These are phyloP conservation scores for Verticillium nonalfalfae DNA, from an alignment of 2,329 filamentous ascomycete species.

Conservation along the genomic window DNA sequence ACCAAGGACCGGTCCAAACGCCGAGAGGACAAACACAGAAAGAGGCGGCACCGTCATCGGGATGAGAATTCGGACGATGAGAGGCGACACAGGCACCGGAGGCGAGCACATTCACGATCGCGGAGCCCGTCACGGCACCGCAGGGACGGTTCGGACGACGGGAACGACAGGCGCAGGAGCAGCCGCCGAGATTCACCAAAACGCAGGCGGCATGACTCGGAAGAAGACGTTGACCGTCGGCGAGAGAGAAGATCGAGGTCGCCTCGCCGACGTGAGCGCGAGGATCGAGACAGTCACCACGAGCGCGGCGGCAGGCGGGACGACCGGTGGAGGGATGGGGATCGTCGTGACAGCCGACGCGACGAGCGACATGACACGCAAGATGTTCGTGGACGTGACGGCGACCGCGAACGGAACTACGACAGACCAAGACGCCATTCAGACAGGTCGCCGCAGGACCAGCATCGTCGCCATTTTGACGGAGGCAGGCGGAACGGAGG, in stretches of 20 bases:
- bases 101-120: conserved; percentile 40
- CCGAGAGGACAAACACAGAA: conserved; percentile 33
- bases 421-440: conserved; percentile 7
- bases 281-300: conserved; percentile 1
- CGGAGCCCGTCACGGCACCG: conserved; percentile 29
- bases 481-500: conserved; percentile 13
- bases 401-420: conserved; percentile 2
- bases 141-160: conserved; percentile 19
- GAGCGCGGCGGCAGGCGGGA: conserved; percentile 4
- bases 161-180: conserved; percentile 16
- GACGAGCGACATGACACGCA: conserved; percentile 18
- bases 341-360: conserved; percentile 8
- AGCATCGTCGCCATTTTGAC: conserved; percentile 8
- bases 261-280: conserved; percentile 8
- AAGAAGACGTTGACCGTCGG: conserved; percentile 12
- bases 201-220: conserved; percentile 9
- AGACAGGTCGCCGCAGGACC: conserved; percentile 10
- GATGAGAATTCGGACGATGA: conserved; percentile 34
- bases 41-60: conserved; percentile 37
- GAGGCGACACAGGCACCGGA: conserved; percentile 29
- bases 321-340: not conserved
- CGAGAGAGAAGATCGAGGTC: conserved; percentile 10
- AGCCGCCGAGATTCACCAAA: conserved; percentile 16
- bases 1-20: conserved; percentile 23
- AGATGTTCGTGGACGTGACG: conserved; percentile 13